Base-by-base conservation (phyloP, 768 basidiomycete species). In the Russula ochroleuca region DNA sequence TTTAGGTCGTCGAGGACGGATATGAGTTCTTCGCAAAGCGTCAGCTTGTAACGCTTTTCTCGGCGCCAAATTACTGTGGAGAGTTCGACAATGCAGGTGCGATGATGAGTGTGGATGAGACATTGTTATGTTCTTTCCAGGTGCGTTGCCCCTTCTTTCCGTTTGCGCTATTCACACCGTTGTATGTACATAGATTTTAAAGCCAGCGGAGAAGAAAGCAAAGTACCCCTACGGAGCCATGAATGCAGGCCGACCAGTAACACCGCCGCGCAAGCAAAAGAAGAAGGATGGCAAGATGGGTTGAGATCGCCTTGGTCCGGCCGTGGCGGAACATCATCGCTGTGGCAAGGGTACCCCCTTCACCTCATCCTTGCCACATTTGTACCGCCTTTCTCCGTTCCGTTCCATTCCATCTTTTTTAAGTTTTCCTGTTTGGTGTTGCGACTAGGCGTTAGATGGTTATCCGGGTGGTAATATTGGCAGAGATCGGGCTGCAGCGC, bases 51-150 rank as follows among this genome's bases (percentile, higher is more conserved):
- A 98, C 96, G 48, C 75, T 98, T 50, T 98, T 98, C 79, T 96
- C 94, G 25, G 96, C 96, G 57, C 96, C 96, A 63, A 92, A 93
- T 79, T 92, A 93, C 72, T 92, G 90, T 70, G 90, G 93, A 67
- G 91, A 98, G 79, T 99, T 99, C 72, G 96, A 99, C 76, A 99
- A 99, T 75, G 95, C 96, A 5, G 96, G 96, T 41, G 96, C 96
- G 38, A 99, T 99, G 96, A 99, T 98, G 96, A 94, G 92, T 71
- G 96, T 99, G 48, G 96, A 98, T 71, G 96, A 98, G 77, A 97
- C 96, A 10, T 75, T 98, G 68, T 75, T 98, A 68, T 98, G 96
- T 78, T 98, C 95, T 9, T 98, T 98, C 92, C 96, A 98, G 78
- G 94, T 95, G 67, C 47, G 62, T 54, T 49, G 51, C 47, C 55